A percentile compares a stretch with the other conserved stretches of the same genome.
Evolutionary conservation across 2,329 filamentous ascomycete genomes (phyloP).

Genomic region (Curvularia sp.): DNA sequence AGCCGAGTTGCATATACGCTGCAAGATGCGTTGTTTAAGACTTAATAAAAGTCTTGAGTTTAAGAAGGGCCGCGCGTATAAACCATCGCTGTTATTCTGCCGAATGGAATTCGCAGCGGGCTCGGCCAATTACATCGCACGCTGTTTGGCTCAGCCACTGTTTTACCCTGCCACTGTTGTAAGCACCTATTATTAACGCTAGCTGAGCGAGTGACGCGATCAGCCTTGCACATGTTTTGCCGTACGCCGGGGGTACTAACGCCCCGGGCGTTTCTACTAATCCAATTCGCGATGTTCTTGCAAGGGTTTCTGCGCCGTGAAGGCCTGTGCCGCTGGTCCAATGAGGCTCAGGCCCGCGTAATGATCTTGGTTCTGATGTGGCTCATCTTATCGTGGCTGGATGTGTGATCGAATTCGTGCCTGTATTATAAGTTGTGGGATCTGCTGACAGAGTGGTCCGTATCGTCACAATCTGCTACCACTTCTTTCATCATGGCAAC

Average conservation of each 20-base stretch:
- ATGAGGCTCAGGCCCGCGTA: conserved; percentile 8
- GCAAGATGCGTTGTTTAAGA: not conserved
- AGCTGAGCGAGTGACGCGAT: conserved; percentile 9
- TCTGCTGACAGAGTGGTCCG: not conserved
- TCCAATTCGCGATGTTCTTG: not conserved
- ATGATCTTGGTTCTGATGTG: not conserved
- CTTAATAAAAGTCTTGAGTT: not conserved
- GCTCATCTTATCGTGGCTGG: conserved; percentile 2
- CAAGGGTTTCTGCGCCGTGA: not conserved
- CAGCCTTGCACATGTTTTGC: conserved; percentile 4
- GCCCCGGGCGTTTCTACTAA: conserved; percentile 1
- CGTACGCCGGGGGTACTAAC: conserved; percentile 2
- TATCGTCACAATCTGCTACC: not conserved
- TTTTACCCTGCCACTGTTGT: conserved; percentile 5
- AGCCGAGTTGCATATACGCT: not conserved
- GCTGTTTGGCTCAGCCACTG: conserved; percentile 6
- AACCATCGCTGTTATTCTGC: not conserved
- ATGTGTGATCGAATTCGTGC: not conserved
- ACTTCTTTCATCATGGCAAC: not conserved
- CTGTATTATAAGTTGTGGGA: conserved; percentile 5
- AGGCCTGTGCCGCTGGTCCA: not conserved
- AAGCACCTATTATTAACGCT: conserved; percentile 15
- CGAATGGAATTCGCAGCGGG: not conserved
- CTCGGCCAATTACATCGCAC: conserved; percentile 6
- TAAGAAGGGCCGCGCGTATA: conserved; percentile 1